Base-by-base conservation (phyloP, 768 basidiomycete species). In the Auricularia auricula-judae region DNA sequence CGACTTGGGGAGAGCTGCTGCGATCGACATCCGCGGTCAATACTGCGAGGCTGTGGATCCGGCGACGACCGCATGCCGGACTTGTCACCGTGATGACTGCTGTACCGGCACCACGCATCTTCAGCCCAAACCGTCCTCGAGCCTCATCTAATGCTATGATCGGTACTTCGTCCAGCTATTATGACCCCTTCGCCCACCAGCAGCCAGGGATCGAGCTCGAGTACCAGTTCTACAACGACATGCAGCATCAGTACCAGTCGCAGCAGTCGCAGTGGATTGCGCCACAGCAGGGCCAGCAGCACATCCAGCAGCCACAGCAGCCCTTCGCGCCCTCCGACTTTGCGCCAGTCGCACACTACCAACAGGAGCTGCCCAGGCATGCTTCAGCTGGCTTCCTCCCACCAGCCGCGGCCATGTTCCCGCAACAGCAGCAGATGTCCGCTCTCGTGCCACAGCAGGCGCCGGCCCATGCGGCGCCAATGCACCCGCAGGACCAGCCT, bases 221-320 rank as follows among this genome's bases (percentile, higher is more conserved):
- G 23, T 59, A 29, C 56, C 21, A 59, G 23, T 59, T 59, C 56
- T 59, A 59, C 56, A 59, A 59, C 34, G 34, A 59, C 34, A 59
- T 59, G 56, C 56, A 59, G 16, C 5, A 66, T 35, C 63, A 66
- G 29, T 67, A 54, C 33, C 62, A 61, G 62, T 63, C 63, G 63
- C 44, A 69, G 65, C 61, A 63, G 64, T n/a, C 64, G 64, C 62
- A 65, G 64, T 18, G 61, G 67, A 60, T 64, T 66, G 62, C 64
- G 51, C 51, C 65, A 42, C 59, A 66, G 62, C 65, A 51, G 66
- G 56, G 16, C 29, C 56, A 23, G 56, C 56, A 21, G 10, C 16
- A 56, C 7, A 4, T 59, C 56, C 75, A 74, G 34, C 70, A 71
- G 58, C 71, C 68, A 33, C 66, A 60, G 16, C 65, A 66, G 7